Evolutionary conservation across 106 monocot genomes (phyloP).

Genomic region (Apostasia ramifera): DNA sequence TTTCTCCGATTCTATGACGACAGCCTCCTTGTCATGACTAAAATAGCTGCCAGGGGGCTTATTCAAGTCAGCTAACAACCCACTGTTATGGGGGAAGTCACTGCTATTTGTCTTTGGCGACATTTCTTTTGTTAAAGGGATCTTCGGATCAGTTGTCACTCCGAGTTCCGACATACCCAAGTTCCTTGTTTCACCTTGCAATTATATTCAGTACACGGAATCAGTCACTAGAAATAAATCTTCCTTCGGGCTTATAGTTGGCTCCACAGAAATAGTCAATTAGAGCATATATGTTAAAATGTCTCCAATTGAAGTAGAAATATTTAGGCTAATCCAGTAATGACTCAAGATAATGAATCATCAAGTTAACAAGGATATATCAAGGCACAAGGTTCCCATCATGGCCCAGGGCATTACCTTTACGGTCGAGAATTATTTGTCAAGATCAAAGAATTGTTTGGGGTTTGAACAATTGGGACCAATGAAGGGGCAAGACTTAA

Average conservation of each 20-base stretch:
- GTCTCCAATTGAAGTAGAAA: too few relatives aligned
- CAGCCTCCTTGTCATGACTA: slow-evolving; percentile 8
- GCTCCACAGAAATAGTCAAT: slow-evolving; percentile 27
- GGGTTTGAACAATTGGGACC: too few relatives aligned
- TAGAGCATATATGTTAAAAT: too few relatives aligned
- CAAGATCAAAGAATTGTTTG: too few relatives aligned
- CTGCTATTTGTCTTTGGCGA: slow-evolving; percentile 46
- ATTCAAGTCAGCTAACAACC: slow-evolving; percentile 47
- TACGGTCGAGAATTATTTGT: too few relatives aligned
- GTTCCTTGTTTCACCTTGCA: slow-evolving; percentile 29
- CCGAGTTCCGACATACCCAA: slow-evolving; percentile 40
- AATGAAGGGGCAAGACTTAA: too few relatives aligned
- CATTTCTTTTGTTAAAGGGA: slow-evolving; percentile 1
- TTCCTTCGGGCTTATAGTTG: slow-evolving; percentile 20
- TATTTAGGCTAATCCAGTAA: too few relatives aligned
- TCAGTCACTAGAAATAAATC: slow-evolving; percentile 24
- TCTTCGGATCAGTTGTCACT: slow-evolving; percentile 9
- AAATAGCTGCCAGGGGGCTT: slow-evolving; percentile 26
- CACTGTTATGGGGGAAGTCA: slow-evolving; percentile 38
- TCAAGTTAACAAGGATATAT: too few relatives aligned
- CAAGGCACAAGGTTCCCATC: too few relatives aligned
- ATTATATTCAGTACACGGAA: slow-evolving; percentile 30
- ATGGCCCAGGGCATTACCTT: too few relatives aligned
- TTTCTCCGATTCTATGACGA: slow-evolving; percentile 10
- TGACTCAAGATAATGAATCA: too few relatives aligned